Evolutionary conservation across 2,329 filamentous ascomycete genomes (phyloP), one percentile per base, ranked within the genome.

Genomic region (Exophiala spinifera): DNA sequence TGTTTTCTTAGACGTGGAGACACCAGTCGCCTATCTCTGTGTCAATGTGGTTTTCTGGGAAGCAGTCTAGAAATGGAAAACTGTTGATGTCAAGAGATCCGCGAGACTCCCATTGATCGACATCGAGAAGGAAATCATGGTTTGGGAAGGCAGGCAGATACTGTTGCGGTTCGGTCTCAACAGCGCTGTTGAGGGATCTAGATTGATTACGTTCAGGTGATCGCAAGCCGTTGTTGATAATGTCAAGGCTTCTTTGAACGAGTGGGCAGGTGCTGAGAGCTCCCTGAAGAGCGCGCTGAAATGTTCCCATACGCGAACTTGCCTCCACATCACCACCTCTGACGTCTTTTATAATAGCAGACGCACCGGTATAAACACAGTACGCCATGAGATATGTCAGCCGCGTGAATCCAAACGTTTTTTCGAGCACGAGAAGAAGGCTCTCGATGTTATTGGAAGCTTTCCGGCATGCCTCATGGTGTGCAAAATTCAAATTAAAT

Each of bases 171-270:
- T 25, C 23, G 3, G 23, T 7, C 23, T 25, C 4, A 7, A 25
- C 7, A 25, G 23, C 3, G 23, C 23, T 25, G 23, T 25, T 25
- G 4, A 25, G 23, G 7, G 23, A 7, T 25, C 23, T 25, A 4
- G 23, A 25, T 7, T 25, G 23, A 25, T 25, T 3, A 25, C 23
- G 23, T 3, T 25, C 23, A 25, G 23, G 4, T 25, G 23, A 4
- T 25, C 7, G 23, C 23, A 25, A 25, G 45, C 28, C 36, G 15
- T 15, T 31, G 20, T 15, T 45, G 19, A 51, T 45, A 20, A 51
- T 51, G 23, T 45, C 28, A 25, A 54, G 28, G 17, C 50, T 57
- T 15, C 36, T 10, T 37, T 54, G 51, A 37, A 46, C 33, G n/a
- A 37, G 52, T 5, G 50, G 53, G 46, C 47, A 54, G 10, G 37